Evolutionary conservation across 768 basidiomycete species (phyloP), one percentile per base, ranked within the genome.

Genomic region (Boletus bicolor): DNA sequence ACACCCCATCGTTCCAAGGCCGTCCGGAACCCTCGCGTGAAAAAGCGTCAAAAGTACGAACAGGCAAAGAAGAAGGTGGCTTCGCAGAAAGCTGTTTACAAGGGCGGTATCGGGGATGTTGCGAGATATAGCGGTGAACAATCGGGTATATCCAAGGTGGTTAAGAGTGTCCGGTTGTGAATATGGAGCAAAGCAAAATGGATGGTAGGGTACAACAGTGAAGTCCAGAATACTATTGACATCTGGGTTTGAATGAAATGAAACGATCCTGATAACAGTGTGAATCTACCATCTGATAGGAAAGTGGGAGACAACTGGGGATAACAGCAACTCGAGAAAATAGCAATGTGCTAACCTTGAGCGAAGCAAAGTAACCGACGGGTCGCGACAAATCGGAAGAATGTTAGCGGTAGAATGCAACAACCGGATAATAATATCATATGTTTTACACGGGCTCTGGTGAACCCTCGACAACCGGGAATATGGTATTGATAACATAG

Each of bases 11-110:
- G 97, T 54, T 77, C 89, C 42, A 98, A 98, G 75, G 80, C 81
- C 53, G 91, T 93, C 37, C 91, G 95, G 61, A 99, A 99, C 75
- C 95, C 96, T 41, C 85, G 97, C 57, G 94, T 98, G 73, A 98
- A 98, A 83, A 99, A 99, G 72, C 83, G 93, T 35, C 81, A 87
- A 73, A 87, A 81, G 67, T 98, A 87, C 78, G 95, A 95, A 67
- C 89, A 97, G 75, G 96, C 95, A 60, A 91, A 96, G 79, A 93
- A 90, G 76, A 93, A 87, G 74, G 76, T 98, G 14, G 75, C 87
- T 30, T 93, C 90, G 24, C 93, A 94, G 72, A 89, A 91, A 72
- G 85, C 94, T 17, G 80, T 94, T n/a, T 98, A 85, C 82, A 95
- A 89, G 70, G 93, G 93, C 51, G 94, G 94, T 38, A 69, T 88